Conservation (phyloP, 805 yeast species). For the Ogataea allantospora region DNA sequence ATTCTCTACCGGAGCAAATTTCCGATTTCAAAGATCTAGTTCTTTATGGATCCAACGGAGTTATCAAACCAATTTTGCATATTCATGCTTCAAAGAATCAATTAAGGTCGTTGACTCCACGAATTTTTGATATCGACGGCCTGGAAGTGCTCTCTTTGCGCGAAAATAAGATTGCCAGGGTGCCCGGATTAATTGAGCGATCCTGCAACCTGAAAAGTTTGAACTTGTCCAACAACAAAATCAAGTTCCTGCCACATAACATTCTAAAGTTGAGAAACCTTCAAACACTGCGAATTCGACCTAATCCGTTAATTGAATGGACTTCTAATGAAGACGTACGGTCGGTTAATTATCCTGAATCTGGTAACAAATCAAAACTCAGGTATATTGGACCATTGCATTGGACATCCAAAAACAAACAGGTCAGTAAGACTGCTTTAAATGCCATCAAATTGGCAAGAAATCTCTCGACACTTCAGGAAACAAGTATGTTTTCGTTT, state of each 20-base stretch:
- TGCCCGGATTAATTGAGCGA: constrained; percentile 48
- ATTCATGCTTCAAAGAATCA: constrained; percentile 52
- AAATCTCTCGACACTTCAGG: constrained; percentile 34
- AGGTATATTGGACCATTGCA: constrained; percentile 29
- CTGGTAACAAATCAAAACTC: constrained; percentile 20
- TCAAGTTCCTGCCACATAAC: constrained; percentile 52
- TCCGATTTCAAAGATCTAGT: constrained; percentile 56
- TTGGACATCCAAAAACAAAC: constrained; percentile 29
- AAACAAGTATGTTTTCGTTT: constrained; percentile 19
- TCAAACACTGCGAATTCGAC: constrained; percentile 50
- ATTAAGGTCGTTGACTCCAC: constrained; percentile 46
- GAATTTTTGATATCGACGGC: constrained; percentile 48
- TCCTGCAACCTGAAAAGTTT: constrained; percentile 45
- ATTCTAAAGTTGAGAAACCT: constrained; percentile 45
- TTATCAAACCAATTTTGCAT: constrained; percentile 40
- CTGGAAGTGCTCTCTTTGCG: constrained; percentile 53
- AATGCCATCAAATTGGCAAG: constrained; percentile 28
- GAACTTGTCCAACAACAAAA: constrained; percentile 49
- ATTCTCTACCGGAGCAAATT: constrained; percentile 55
- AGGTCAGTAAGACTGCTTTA: constrained; percentile 22
- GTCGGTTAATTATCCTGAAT: constrained; percentile 19
- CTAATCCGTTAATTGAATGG: constrained; percentile 44
- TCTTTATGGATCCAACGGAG: constrained; percentile 36
- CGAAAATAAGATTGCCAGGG: constrained; percentile 44
- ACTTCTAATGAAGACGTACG: constrained; percentile 14